phyloP scores from a whole-genome alignment of 2,329 filamentous ascomycete genomes.

The Macrophomina pseudophaseolina region DNA sequence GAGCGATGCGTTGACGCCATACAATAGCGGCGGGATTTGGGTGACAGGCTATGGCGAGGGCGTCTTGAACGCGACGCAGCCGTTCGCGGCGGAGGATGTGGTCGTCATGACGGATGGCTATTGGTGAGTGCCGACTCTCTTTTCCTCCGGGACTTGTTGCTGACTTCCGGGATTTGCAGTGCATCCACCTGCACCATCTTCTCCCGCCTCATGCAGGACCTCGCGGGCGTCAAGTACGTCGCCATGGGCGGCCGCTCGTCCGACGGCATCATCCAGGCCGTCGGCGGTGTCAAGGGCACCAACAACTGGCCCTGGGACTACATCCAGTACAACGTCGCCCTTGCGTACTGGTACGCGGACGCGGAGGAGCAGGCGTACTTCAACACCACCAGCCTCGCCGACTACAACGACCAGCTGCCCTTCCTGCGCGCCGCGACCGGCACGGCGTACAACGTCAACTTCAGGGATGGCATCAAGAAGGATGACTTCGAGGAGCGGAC shows the following conservation, averaged over 20 bases:
- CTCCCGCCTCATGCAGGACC: conserved; percentile 58
- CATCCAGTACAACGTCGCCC: conserved; percentile 37
- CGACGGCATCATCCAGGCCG: conserved; percentile 55
- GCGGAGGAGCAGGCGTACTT: conserved; percentile 36
- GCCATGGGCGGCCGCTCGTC: conserved; percentile 65
- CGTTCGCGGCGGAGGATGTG: conserved; percentile 64
- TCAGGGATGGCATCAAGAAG: conserved; percentile 50
- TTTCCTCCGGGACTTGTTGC: background rate
- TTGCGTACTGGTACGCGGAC: conserved; percentile 26
- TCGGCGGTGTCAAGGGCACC: conserved; percentile 69
- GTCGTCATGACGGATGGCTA: conserved; percentile 59
- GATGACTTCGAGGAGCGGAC: conserved; percentile 45
- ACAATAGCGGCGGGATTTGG: conserved; percentile 41
- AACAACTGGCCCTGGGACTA: conserved; percentile 37
- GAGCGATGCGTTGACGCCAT: conserved; percentile 43
- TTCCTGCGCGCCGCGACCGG: conserved; percentile 39
- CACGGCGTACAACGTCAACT: conserved; percentile 41
- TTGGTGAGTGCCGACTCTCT: conserved; percentile 43
- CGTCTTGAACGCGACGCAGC: conserved; percentile 47
- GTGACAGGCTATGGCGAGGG: conserved; percentile 45
- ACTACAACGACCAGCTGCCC: conserved; percentile 39
- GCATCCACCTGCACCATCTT: conserved; percentile 66
- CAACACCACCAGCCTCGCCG: conserved; percentile 39
- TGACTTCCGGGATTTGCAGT: background rate
- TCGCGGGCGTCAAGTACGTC: conserved; percentile 61